Percentiles rank a stretch among this genome's conserved stretches.
These are phyloP conservation scores for Aspergillus sparsus DNA, from an alignment of 495 filamentous ascomycete genomes.

Conservation along the genomic window DNA sequence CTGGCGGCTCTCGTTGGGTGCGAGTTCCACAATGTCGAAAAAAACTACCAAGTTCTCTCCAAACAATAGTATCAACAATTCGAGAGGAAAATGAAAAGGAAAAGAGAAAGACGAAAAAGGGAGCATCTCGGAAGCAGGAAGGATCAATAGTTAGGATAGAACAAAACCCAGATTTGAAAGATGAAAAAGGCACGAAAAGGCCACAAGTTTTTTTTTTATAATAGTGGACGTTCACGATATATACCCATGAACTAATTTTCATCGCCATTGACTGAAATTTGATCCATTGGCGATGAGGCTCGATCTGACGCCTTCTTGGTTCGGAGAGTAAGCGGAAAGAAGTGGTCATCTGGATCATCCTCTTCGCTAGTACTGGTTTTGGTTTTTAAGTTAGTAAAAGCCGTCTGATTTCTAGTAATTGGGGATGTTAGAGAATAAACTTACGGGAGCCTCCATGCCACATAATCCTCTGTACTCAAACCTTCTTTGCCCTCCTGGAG, in stretches of 20 bases:
- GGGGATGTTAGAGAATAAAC: conserved; percentile 37
- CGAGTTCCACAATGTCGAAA: background rate
- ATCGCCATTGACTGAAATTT: conserved; percentile 40
- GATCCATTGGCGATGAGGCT: conserved; percentile 45
- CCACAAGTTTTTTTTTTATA: background rate
- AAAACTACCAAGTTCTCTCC: background rate
- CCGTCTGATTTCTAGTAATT: background rate
- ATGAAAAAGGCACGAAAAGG: background rate
- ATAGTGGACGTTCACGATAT: background rate
- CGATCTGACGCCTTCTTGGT: conserved; percentile 44
- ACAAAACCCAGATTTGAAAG: conserved; percentile 3
- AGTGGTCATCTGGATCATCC: conserved; percentile 92
- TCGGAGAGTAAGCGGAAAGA: conserved; percentile 81
- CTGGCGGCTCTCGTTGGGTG: background rate
- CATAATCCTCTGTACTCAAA: conserved; percentile 93
- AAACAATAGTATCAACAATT: conserved; percentile 3
- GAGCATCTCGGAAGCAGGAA: background rate
- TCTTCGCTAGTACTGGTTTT: conserved; percentile 68
- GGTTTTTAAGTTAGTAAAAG: conserved; percentile 1
- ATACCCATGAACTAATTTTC: background rate
- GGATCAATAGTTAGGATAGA: conserved; percentile 1
- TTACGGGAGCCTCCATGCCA: conserved; percentile 97
- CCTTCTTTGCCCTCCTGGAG: conserved; percentile 93
- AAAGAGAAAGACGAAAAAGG: background rate
- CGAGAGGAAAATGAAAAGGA: background rate